Evolutionary conservation across 2,329 filamentous ascomycete genomes (phyloP), one percentile per base, ranked within the genome.

Genomic region (Talaromyces sp.): DNA sequence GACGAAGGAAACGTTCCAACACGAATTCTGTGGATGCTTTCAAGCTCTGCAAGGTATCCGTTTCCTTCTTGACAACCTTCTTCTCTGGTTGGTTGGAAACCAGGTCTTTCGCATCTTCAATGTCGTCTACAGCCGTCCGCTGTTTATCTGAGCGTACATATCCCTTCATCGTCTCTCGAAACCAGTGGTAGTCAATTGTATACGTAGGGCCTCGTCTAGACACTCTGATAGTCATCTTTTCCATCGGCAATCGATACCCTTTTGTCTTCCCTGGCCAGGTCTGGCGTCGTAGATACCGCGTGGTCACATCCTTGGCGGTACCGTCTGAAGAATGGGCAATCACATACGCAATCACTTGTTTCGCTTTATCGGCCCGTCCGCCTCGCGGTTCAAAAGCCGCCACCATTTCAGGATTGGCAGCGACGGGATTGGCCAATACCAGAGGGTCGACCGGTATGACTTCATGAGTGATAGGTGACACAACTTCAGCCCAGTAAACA

Each of bases 291-390:
- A 99, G 79, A 73, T 99, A 99, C 31, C 95, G 86, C 11, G 95
- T 88, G 0, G 95, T 99, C 16, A 99, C 90, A 72, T 99, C 95
- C 73, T 98, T 98, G 12, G 92, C 93, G 0, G 92, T 93, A 1
- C 91, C 91, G 71, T 98, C 93, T 2, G 85, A 77, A 0, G 90
- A 91, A 75, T 90, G 91, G 0, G 89, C 93, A 21, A 98, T 81
- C 2, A 96, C 84, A 70, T 99, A 99, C 52, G 91, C 90, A 70
- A 96, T 92, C 12, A 96, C 86, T 74, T 98, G 93, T 68, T 91
- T 93, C 0, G 89, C 86, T 69, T 89, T 92, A 37, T 96, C 92
- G 0, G 93, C 92, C 71, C 90, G 91, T 39, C 82, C 84, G 5
- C 93, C 93, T 14, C 92, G 87, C 14, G 93, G 91, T 69, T 97